Base-by-base conservation (phyloP, 306 rosid species). In the Delonix regia region DNA sequence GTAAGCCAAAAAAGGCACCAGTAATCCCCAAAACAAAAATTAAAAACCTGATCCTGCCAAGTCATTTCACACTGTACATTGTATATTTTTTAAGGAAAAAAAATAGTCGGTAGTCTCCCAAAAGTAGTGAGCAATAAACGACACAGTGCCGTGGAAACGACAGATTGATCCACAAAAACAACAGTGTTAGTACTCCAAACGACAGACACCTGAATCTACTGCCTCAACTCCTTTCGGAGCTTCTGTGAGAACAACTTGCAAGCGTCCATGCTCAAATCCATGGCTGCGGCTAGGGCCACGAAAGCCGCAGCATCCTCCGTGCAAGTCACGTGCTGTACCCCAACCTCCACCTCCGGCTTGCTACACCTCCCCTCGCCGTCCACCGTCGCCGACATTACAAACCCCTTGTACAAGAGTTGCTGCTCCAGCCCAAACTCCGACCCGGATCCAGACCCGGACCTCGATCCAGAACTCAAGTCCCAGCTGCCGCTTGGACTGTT, bases 231-330 rank as follows among this genome's bases (percentile, higher is more conserved):
- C 77, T 83, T 86, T 18, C 89, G 78, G 68, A 86, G 83, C 78
- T 83, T 86, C 44, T 80, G 85, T 10, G 87, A 86, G 67, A 83
- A 86, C 55, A 83, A 36, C 36, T 82, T 80, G 78, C 89, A 86
- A 4, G 89, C 89, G 28, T 86, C 89, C 72, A 86, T 80, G 14
- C 89, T 83, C 85, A 86, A 73, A 72, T 86, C 89, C 87, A 86
- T 51, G 33, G 89, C 89, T 2, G 88, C 88, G 4, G 88, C 88
- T 9, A 85, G 83, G 1, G 88, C 88, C 42, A 85, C 88, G 69
- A 82, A 85, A 1, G 86, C 84, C 5, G 88, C 88, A 3, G 88
- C 88, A 61, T 85, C 88, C 66, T 85, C 88, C 76, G 85, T 25
- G 77, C 89, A 86, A 19, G 55, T 76, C 83, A 83, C 89, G 69